Evolutionary conservation across 495 filamentous ascomycete species (phyloP), one percentile per base, ranked within the genome.

Genomic region (Neurospora sp.): DNA sequence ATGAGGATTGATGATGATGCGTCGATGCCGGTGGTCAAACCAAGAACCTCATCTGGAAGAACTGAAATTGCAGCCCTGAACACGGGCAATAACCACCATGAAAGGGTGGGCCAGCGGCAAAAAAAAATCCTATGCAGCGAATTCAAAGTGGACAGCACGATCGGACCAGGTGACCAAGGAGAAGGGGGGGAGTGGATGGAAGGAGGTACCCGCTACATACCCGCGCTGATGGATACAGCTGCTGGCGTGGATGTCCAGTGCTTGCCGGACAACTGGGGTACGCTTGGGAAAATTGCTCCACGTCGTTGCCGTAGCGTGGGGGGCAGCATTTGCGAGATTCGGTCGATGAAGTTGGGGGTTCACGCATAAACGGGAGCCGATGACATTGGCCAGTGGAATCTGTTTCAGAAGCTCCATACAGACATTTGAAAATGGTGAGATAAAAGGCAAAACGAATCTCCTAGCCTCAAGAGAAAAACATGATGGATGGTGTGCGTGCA

Each of bases 101-200:
- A 72, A 70, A 71, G 75, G 54, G 54, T 70, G 73, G 75, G 54
- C 39, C 72, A 72, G 70, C 71, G 70, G 72, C 70, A 71, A 76
- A 35, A 35, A 31, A 40, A 46, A 39, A 62, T 39, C 23, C 6
- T 59, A 37, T 41, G 20, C 20, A 38, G 59, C 31, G 20, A 44
- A 44, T 35, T 46, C 48, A 37, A 69, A 72, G 71, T 38, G 54
- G 14, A 66, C 35, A 66, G 27, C 54, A 66, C 54, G 54, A 66
- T 35, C 27, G 5, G 54, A 66, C 54, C 54, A 66, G 54, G 27
- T 66, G 54, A 66, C 54, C 54, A 31, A 66, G 7, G 27, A 14
- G 31, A 35, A 35, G 27, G 27, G 42, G 42, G 54, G 54, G 54
- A 9, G 54, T 66, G 54, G 23, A 66, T 66, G 54, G 54, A 66